Conservation (phyloP, 768 basidiomycete species). For the Psilocybe cubensis region DNA sequence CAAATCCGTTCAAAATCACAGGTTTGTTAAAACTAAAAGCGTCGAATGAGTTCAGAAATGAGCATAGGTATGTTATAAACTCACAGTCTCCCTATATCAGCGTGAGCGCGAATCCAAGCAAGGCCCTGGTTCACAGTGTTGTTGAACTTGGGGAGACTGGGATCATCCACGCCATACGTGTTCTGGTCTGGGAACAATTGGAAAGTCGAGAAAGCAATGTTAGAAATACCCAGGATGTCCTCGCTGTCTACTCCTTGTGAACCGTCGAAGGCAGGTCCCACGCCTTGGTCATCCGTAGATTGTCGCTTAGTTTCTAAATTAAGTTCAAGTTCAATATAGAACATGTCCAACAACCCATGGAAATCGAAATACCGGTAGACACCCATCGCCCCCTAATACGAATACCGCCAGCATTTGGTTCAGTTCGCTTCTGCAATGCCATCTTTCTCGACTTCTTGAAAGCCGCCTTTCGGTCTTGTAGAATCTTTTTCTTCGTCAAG, state of each 20-base stretch:
- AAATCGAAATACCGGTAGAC: slow-evolving; percentile 44
- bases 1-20: slow-evolving; percentile 54
- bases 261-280: slow-evolving; percentile 62
- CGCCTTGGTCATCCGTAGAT: slow-evolving; percentile 30
- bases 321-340: slow-evolving; percentile 7
- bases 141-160: slow-evolving; percentile 52
- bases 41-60: background rate
- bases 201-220: slow-evolving; percentile 62
- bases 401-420: slow-evolving; percentile 40
- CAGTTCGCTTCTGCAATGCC: slow-evolving; percentile 30
- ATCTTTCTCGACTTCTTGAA: slow-evolving; percentile 47
- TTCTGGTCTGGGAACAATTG: slow-evolving; percentile 74
- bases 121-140: slow-evolving; percentile 53
- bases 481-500: slow-evolving; percentile 48
- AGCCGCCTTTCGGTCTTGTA: slow-evolving; percentile 51
- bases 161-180: slow-evolving; percentile 51
- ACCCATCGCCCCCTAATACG: slow-evolving; percentile 64
- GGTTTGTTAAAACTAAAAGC: slow-evolving; percentile 58
- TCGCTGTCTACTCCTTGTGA: slow-evolving; percentile 69
- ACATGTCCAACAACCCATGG: background rate
- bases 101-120: slow-evolving; percentile 59
- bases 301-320: slow-evolving; percentile 51
- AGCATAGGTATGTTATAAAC: slow-evolving; percentile 11
- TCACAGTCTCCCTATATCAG: slow-evolving; percentile 46
- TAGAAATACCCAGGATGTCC: slow-evolving; percentile 60